These are phyloP conservation scores for Tarenaya hassleriana DNA, from an alignment of 345 rosid genomes.

Conservation along the genomic window DNA sequence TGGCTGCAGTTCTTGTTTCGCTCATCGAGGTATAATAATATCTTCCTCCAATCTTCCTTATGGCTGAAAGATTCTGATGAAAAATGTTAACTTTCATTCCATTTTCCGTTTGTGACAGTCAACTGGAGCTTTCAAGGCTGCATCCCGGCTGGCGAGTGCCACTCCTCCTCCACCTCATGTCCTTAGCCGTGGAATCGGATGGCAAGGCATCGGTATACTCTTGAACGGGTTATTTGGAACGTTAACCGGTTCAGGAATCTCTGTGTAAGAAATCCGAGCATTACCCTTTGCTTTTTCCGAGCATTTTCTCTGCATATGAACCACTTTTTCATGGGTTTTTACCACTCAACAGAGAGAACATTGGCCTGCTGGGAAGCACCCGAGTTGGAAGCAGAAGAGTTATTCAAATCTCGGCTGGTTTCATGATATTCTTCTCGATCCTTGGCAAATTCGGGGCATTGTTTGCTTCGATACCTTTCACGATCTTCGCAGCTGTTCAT, in stretches of 20 bases:
- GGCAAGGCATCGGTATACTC: constrained; percentile 98
- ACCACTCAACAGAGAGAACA: constrained; percentile 63
- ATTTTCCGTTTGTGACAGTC: constrained; percentile 65
- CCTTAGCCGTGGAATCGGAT: constrained; percentile 98
- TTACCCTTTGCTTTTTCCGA: neutral
- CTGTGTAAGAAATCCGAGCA: constrained; percentile 44
- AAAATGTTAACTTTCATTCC: no score
- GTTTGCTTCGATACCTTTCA: constrained; percentile 94
- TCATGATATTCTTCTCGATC: constrained; percentile 96
- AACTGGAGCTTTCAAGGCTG: constrained; percentile 94
- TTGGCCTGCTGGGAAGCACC: constrained; percentile 95
- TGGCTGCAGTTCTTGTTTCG: constrained; percentile 95
- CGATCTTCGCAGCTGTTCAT: constrained; percentile 88
- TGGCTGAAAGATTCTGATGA: no score
- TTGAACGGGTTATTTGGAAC: constrained; percentile 86
- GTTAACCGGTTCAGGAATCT: constrained; percentile 69
- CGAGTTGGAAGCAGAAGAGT: constrained; percentile 95
- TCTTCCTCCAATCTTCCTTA: neutral
- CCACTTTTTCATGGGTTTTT: constrained; percentile 15
- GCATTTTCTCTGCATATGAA: constrained; percentile 4
- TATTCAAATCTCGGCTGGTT: constrained; percentile 93
- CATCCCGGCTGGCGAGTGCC: constrained; percentile 93
- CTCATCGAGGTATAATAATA: constrained; percentile 79
- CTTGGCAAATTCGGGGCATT: constrained; percentile 95
- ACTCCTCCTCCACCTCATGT: constrained; percentile 98